phyloP scores from a whole-genome alignment of 768 basidiomycete species.

The Hysterangium stoloniferum region DNA sequence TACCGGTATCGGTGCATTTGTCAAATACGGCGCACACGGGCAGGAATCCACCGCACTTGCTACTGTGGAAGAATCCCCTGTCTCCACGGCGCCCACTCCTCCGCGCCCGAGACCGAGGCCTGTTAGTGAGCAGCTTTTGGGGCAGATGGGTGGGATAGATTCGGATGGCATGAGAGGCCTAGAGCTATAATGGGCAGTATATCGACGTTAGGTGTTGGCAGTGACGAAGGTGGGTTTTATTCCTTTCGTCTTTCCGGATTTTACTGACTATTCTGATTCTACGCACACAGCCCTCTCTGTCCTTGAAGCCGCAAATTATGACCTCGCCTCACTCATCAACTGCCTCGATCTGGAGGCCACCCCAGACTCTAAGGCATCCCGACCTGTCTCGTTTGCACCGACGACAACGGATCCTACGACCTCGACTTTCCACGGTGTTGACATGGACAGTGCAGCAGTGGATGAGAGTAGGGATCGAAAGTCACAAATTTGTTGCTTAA shows the following conservation, averaged over 20 bases:
- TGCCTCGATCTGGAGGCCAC: conserved; percentile 79
- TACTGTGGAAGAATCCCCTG: too few relatives aligned
- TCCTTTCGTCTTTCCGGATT: too few relatives aligned
- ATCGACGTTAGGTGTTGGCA: background rate
- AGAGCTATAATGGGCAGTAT: background rate
- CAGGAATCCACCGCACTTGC: too few relatives aligned
- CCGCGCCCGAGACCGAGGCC: conserved; percentile 46
- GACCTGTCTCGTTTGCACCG: conserved; percentile 13
- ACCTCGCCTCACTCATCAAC: conserved; percentile 70
- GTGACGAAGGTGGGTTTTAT: conserved; percentile 38
- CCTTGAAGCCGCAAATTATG: conserved; percentile 73
- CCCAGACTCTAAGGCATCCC: conserved; percentile 41
- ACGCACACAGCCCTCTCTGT: conserved; percentile 32
- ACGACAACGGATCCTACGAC: background rate
- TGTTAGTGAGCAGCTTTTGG: conserved; percentile 55
- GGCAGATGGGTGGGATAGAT: conserved; percentile 14
- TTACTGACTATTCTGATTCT: too few relatives aligned
- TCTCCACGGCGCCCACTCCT: too few relatives aligned
- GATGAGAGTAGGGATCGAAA: too few relatives aligned
- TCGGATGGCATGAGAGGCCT: conserved; percentile 33
- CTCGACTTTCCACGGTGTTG: too few relatives aligned
- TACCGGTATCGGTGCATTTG: background rate
- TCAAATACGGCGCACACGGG: too few relatives aligned
- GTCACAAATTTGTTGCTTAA: too few relatives aligned
- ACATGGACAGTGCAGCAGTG: too few relatives aligned